A percentile compares a stretch with the other conserved stretches of the same genome.
Conservation (phyloP, 495 filamentous ascomycete genomes). For the Aspergillus avenaceus region DNA sequence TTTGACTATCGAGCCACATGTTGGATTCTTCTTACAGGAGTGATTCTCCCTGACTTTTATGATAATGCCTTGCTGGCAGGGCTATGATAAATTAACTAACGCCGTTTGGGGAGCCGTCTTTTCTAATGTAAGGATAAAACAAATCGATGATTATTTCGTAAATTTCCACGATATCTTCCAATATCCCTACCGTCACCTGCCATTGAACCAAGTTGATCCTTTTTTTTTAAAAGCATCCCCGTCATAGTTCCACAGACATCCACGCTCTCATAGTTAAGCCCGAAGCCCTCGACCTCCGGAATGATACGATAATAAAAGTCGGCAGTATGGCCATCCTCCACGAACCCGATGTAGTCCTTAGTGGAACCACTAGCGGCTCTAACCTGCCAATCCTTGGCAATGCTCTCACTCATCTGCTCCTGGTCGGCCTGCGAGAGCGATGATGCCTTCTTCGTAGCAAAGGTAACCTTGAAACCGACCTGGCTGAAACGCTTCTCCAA, state of each 20-base stretch:
- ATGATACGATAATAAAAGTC: not conserved
- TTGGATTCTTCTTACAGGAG: no score
- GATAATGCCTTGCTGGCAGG: no score
- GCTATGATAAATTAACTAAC: no score
- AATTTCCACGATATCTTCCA: no score
- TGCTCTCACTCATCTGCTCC: not conserved
- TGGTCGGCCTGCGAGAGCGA: not conserved
- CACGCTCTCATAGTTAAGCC: not conserved
- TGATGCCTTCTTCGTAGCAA: not conserved
- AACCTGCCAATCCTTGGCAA: not conserved
- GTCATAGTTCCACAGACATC: not conserved
- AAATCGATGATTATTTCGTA: no score
- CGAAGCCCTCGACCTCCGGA: not conserved
- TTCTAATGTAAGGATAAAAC: no score
- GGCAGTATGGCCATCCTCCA: not conserved
- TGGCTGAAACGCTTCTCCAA: not conserved
- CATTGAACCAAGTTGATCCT: no score
- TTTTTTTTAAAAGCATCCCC: not conserved
- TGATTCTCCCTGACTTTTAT: no score
- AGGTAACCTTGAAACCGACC: not conserved
- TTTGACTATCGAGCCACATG: no score
- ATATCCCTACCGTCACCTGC: no score
- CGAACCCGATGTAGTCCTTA: not conserved
- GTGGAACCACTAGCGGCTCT: not conserved
- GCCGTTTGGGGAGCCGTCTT: no score